Evolutionary conservation across 805 yeast genomes (phyloP).

Genomic region (Ogataea glucozyma): DNA sequence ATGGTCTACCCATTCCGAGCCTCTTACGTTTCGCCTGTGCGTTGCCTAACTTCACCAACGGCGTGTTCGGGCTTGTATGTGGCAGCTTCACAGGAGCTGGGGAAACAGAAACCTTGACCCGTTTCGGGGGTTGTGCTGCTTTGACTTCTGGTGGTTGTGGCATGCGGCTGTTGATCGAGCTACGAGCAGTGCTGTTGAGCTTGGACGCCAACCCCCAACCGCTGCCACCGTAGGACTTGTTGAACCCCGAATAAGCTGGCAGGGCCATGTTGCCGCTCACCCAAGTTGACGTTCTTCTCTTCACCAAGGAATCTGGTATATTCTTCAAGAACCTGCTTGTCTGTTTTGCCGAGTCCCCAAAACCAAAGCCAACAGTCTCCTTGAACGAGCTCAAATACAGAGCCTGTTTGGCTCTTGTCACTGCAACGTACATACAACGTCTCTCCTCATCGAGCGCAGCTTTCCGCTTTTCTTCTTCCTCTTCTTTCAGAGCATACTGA

Average conservation of each 20-base stretch:
- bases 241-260: background rate
- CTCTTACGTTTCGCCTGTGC: slow-evolving; percentile 18
- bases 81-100: background rate
- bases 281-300: background rate
- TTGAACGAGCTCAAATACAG: slow-evolving; percentile 28
- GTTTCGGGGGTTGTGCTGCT: background rate
- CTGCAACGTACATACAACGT: slow-evolving; percentile 83
- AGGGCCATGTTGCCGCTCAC: background rate
- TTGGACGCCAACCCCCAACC: background rate
- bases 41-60: slow-evolving; percentile 4
- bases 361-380: slow-evolving; percentile 20
- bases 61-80: background rate
- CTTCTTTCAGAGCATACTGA: slow-evolving; percentile 40
- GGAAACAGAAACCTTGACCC: slow-evolving; percentile 5
- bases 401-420: slow-evolving; percentile 72
- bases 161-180: background rate
- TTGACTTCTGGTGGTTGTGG: slow-evolving; percentile 1
- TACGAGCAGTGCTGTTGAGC: background rate
- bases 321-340: slow-evolving; percentile 14
- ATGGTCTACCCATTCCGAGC: slow-evolving; percentile 32
- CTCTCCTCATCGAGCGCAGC: slow-evolving; percentile 69
- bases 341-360: slow-evolving; percentile 12
- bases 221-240: background rate
- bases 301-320: slow-evolving; percentile 10
- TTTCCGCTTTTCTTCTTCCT: slow-evolving; percentile 24